These are phyloP conservation scores for Paecilomyces sp. DNA, from an alignment of 2,329 filamentous ascomycete species.

Conservation along the genomic window DNA sequence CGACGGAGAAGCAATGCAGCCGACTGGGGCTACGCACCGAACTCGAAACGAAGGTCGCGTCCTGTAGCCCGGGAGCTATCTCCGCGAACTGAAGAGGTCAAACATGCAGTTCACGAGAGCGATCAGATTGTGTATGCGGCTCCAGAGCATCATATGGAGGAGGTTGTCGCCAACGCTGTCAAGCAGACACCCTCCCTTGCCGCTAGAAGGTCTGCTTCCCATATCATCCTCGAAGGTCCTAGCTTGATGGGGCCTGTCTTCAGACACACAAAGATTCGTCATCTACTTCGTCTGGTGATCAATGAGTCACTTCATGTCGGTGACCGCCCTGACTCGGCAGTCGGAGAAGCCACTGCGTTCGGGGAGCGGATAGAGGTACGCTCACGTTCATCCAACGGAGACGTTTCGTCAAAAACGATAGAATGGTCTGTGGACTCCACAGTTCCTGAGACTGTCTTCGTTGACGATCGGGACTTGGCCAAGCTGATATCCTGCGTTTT, in stretches of 20 bases:
- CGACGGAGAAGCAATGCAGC: constrained; percentile 35
- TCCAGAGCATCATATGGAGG: constrained; percentile 28
- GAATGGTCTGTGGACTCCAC: constrained; percentile 41
- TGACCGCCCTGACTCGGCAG: constrained; percentile 41
- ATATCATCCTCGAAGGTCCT: constrained; percentile 27
- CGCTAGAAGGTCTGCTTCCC: constrained; percentile 27
- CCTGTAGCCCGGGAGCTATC: constrained; percentile 27
- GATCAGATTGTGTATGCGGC: constrained; percentile 32
- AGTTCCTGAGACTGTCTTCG: constrained; percentile 40
- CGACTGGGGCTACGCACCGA: constrained; percentile 25
- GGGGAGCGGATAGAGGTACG: constrained; percentile 42
- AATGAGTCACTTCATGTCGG: constrained; percentile 43
- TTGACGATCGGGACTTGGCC: constrained; percentile 57
- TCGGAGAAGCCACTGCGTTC: constrained; percentile 34
- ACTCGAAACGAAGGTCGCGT: constrained; percentile 29
- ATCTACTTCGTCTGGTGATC: constrained; percentile 39
- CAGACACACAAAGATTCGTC: constrained; percentile 38
- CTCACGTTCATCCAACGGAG: constrained; percentile 37
- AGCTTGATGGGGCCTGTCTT: constrained; percentile 27
- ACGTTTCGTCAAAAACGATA: constrained; percentile 36
- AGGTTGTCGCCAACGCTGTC: constrained; percentile 31
- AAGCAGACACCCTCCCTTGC: constrained; percentile 27
- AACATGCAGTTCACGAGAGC: constrained; percentile 35
- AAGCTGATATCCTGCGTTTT: constrained; percentile 59
- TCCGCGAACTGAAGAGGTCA: constrained; percentile 32